A percentile compares a stretch with the other conserved stretches of the same genome.
phyloP scores from a whole-genome alignment of 306 rosid genomes.

The Quercus berberidifolia region DNA sequence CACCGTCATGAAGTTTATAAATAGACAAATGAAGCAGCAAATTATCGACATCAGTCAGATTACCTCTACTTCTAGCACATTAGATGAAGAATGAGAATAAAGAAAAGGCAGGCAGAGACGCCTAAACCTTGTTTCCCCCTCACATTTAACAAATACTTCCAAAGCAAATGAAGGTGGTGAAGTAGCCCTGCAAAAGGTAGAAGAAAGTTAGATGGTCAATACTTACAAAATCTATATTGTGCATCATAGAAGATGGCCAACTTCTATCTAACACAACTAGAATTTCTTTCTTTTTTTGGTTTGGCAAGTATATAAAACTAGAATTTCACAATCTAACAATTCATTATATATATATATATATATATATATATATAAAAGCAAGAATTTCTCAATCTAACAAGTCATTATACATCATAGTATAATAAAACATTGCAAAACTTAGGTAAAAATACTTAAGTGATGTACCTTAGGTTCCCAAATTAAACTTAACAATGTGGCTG shows the following conservation, averaged over 20 bases:
- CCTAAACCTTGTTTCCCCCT: conserved; percentile 98
- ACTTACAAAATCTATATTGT: conserved; percentile 12
- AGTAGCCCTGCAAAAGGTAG: conserved; percentile 66
- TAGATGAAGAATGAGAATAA: conserved; percentile 95
- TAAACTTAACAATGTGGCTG: too few species aligned
- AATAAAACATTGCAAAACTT: too few species aligned
- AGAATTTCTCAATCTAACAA: neutral
- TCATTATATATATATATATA: neutral
- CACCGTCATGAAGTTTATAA: neutral
- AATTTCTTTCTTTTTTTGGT: neutral
- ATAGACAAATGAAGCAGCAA: conserved; percentile 15
- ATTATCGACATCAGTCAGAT: conserved; percentile 14
- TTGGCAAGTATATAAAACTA: neutral
- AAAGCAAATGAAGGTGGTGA: conserved; percentile 98
- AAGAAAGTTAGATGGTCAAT: conserved; percentile 10
- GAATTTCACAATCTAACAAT: neutral
- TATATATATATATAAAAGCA: too few species aligned
- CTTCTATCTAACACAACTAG: neutral
- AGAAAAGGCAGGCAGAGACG: conserved; percentile 97
- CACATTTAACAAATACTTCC: conserved; percentile 96
- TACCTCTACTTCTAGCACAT: conserved; percentile 99
- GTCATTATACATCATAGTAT: neutral
- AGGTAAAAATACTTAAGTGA: too few species aligned
- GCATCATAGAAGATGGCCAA: neutral
- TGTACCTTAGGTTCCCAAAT: too few species aligned